phyloP scores from a whole-genome alignment of 1,139 yeast species.

The Zygosaccharomyces sapae region DNA sequence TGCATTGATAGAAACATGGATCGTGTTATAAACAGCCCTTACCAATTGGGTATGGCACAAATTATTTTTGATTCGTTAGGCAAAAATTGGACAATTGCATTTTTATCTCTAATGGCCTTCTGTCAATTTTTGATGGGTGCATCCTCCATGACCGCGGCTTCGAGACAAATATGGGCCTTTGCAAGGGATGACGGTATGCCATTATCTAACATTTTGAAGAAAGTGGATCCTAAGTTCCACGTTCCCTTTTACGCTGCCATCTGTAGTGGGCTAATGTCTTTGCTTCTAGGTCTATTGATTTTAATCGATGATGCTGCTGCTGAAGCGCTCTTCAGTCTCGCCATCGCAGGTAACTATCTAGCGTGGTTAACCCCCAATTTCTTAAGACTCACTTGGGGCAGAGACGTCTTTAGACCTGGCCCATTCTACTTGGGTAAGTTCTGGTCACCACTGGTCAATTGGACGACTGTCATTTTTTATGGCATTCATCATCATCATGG shows the following conservation, averaged over 20 bases:
- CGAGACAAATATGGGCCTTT: slow-evolving; percentile 51
- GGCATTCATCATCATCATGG: slow-evolving; percentile 43
- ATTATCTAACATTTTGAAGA: slow-evolving; percentile 45
- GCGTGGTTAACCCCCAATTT: slow-evolving; percentile 58
- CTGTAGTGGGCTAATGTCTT: slow-evolving; percentile 46
- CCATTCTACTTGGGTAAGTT: slow-evolving; percentile 54
- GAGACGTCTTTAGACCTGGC: slow-evolving; percentile 56
- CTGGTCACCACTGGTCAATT: slow-evolving; percentile 44
- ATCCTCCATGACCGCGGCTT: slow-evolving; percentile 49
- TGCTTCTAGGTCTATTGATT: slow-evolving; percentile 52
- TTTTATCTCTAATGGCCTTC: slow-evolving; percentile 54
- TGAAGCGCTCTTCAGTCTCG: slow-evolving; percentile 52
- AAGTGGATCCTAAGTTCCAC: slow-evolving; percentile 47
- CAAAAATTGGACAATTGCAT: slow-evolving; percentile 62
- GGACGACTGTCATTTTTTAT: slow-evolving; percentile 38
- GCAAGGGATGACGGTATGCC: slow-evolving; percentile 51
- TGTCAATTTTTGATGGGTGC: slow-evolving; percentile 68
- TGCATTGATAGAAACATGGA: slow-evolving; percentile 51
- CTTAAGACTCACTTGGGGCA: slow-evolving; percentile 45
- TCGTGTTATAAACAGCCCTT: slow-evolving; percentile 41
- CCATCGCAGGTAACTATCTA: slow-evolving; percentile 55
- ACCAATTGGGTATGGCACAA: slow-evolving; percentile 62
- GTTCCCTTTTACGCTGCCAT: slow-evolving; percentile 59
- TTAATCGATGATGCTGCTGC: slow-evolving; percentile 57
- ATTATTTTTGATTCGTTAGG: slow-evolving; percentile 61